Evolutionary conservation across 768 basidiomycete genomes (phyloP), one percentile per base, ranked within the genome.

Genomic region (Tephrocybe sp.): DNA sequence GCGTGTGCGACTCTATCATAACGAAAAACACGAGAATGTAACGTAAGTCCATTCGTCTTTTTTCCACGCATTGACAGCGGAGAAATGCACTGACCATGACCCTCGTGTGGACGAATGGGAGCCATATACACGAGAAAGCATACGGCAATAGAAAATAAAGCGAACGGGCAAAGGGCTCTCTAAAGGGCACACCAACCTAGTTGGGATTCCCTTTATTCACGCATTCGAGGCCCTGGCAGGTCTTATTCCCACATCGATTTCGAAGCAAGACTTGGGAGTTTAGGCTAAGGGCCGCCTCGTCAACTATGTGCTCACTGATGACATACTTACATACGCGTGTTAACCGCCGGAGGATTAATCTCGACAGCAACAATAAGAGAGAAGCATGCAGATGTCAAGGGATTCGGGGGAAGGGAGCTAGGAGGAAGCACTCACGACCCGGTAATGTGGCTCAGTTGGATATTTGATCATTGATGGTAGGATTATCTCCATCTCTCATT

Each of bases 1-100:
- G 77, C 75, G 79, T 77, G 64, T 30, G 28, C 28, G 28, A 5
- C 11, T 75, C 79, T 78, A 62, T 62, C 54, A 64, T 58, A 62
- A 63, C 61, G 60, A 54, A 53, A 55, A 44, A 39, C 34, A 48
- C 48, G 47, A 51, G 40, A 5, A 5, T 30, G 11, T 51, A 59
- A 56, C 44, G 52, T 18, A 53, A 58, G 56, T 53, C 56, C 63
- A 56, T 62, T 63, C 57, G 63, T 15, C 14, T 26, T 23, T 3
- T 17, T n/a, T 21, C 38, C 5, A 39, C 5, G 34, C 34, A 17
- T 36, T 12, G 11, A 8, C 38, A 21, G 4, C 20, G 20, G 38
- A 39, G 7, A 39, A 39, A 39, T 21, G 5, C 34, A 54, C 58
- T 47, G 39, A 60, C 55, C 58, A 21, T 61, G 61, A 21, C 59